Evolutionary conservation across 305 asterid species (phyloP), one percentile per base, ranked within the genome.

Genomic region (Fraxinus dipetala): DNA sequence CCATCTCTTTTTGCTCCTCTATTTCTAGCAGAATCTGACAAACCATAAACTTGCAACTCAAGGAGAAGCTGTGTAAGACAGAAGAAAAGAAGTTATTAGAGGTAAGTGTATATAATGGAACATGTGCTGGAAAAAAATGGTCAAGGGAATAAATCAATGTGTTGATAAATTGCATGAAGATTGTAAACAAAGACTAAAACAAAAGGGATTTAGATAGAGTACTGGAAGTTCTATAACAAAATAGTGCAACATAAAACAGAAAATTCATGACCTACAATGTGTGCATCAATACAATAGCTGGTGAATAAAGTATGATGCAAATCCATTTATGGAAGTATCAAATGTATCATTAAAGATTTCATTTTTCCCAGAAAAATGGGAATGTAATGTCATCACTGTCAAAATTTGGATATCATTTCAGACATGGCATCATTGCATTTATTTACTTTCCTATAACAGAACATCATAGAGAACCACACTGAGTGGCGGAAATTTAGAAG

Each of bases 21-120:
- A 84, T 85, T 93, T 87, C 92, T 89, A 80, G 84, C 82, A 61
- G 97, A 92, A 85, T 93, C 97, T 81, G 97, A 89, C 86, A 95
- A 85, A 76, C 99, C 99, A 75, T 95, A 95, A 83, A 95, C 99
- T 91, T 94, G 98, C 90, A 95, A 89, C 89, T 95, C 99, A 69
- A 95, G 90, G 85, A 92, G 92, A 88, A 92, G 85, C 98, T 95
- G 91, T 86, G 85, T 18, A 81, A 78, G 85, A 80, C 83, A 81
- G 73, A 77, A 69, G 81, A 85, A 70, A 85, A 84, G 11, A 86
- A 61, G 77, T 86, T 63, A 85, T 20, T 31, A 22, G 14, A 67
- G 70, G 83, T 34, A 76, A 40, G 48, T 35, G 45, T 63, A 77
- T 43, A 65, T 59, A 30, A 74, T 48, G 38, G 63, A 69, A 75